A percentile compares a stretch with the other conserved stretches of the same genome.
Conservation (phyloP, 2,329 filamentous ascomycete species). For the Fusarium xylarioides region DNA sequence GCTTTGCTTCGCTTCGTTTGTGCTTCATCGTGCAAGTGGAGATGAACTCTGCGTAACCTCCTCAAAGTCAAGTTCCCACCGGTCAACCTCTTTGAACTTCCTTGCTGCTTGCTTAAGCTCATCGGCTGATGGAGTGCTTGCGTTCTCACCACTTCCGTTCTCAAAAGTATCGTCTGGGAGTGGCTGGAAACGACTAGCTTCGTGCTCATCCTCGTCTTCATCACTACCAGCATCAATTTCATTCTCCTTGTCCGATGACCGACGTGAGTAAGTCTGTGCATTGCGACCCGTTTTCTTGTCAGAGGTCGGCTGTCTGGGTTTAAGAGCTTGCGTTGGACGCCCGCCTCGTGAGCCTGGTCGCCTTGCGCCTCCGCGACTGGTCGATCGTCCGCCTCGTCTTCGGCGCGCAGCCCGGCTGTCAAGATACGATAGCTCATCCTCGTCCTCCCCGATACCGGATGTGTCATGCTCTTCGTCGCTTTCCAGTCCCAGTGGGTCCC, state of each 20-base stretch:
- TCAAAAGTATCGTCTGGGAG: constrained; percentile 58
- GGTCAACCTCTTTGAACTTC: constrained; percentile 76
- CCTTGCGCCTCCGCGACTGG: constrained; percentile 41
- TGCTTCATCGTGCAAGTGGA: constrained; percentile 57
- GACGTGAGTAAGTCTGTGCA: constrained; percentile 60
- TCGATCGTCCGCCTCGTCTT: constrained; percentile 46
- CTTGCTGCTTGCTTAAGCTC: constrained; percentile 67
- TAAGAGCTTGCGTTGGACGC: constrained; percentile 37
- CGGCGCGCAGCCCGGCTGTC: constrained; percentile 49
- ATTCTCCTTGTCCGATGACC: constrained; percentile 68
- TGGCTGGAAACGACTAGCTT: constrained; percentile 53
- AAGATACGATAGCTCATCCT: constrained; percentile 65
- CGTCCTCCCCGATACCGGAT: constrained; percentile 59
- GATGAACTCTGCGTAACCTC: constrained; percentile 67
- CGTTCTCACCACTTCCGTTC: constrained; percentile 45
- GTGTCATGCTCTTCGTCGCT: constrained; percentile 60
- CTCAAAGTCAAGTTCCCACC: constrained; percentile 74
- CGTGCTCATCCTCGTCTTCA: constrained; percentile 47
- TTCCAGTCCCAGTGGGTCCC: constrained; percentile 52
- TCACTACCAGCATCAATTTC: constrained; percentile 39
- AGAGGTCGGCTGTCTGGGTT: constrained; percentile 36
- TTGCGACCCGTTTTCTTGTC: constrained; percentile 40
- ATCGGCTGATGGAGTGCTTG: constrained; percentile 53
- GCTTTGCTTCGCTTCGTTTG: neutral
- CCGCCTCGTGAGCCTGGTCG: constrained; percentile 43